Conservation (phyloP, 192 early-diverging fungal genomes). For the Thoreauomyces humboldtii region DNA sequence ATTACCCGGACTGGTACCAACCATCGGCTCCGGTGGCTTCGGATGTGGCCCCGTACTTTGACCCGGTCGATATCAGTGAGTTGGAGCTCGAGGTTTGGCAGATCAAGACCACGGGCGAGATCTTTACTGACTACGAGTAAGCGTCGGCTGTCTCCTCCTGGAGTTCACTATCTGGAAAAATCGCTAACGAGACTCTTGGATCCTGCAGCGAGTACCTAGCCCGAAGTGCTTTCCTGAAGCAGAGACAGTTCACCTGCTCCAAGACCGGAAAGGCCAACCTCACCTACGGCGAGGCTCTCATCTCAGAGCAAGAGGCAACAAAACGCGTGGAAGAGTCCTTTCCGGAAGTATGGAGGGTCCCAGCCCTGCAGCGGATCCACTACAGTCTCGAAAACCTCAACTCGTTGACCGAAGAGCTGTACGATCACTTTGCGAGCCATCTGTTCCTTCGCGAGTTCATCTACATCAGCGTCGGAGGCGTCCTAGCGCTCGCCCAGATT, state of each 20-base stretch:
- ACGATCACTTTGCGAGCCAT: conserved; percentile 53
- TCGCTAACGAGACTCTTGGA: too few species aligned
- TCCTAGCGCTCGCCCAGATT: conserved; percentile 6
- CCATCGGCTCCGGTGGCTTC: too few species aligned
- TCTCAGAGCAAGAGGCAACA: conserved; percentile 68
- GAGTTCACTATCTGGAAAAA: too few species aligned
- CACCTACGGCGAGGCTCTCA: conserved; percentile 77
- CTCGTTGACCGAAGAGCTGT: conserved; percentile 59
- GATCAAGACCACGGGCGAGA: conserved; percentile 48
- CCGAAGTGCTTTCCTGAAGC: conserved; percentile 64
- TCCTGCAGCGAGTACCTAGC: conserved; percentile 64
- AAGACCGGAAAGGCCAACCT: conserved; percentile 69
- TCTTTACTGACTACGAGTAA: conserved; percentile 49
- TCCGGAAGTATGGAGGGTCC: conserved; percentile 62
- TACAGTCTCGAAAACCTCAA: conserved; percentile 65
- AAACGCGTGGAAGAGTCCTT: conserved; percentile 63
- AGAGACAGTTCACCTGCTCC: conserved; percentile 75
- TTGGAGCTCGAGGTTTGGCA: conserved; percentile 40
- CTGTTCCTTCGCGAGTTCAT: conserved; percentile 57
- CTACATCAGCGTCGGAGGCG: conserved; percentile 28
- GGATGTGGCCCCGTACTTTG: too few species aligned
- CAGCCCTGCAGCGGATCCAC: conserved; percentile 64
- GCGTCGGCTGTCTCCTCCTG: too few species aligned
- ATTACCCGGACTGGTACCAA: too few species aligned
- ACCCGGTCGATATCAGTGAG: too few species aligned